Conservation (phyloP, 305 asterid genomes). For the Fraxinus xanthoxyloides region DNA sequence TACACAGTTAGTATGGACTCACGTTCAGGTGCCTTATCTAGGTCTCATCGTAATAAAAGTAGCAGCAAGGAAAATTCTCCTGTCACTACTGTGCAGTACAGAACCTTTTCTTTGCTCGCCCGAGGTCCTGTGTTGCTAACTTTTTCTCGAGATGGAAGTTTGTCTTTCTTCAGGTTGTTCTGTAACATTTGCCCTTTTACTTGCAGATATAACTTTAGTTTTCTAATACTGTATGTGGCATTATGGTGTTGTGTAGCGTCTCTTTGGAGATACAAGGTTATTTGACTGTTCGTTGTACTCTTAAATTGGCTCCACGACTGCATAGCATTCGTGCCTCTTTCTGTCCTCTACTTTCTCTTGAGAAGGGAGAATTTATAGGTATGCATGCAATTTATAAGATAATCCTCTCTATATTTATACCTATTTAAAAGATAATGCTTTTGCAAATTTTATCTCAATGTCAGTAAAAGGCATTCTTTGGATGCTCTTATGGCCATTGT, state of each 20-base stretch:
- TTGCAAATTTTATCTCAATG: too few species aligned
- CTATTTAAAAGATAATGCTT: neutral
- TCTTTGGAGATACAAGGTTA: slow-evolving; percentile 85
- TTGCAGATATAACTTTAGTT: slow-evolving; percentile 8
- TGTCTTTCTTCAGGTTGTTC: slow-evolving; percentile 86
- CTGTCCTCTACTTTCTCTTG: slow-evolving; percentile 97
- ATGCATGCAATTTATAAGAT: slow-evolving; percentile 1
- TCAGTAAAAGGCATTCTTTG: neutral
- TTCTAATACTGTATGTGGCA: slow-evolving; percentile 13
- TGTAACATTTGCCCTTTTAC: neutral
- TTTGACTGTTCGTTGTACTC: slow-evolving; percentile 82
- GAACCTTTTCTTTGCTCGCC: slow-evolving; percentile 85
- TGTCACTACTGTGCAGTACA: slow-evolving; percentile 83
- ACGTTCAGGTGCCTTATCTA: slow-evolving; percentile 65
- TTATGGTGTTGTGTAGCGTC: slow-evolving; percentile 44
- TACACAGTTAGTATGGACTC: slow-evolving; percentile 77
- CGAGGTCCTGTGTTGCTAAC: slow-evolving; percentile 91
- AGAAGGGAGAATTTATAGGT: slow-evolving; percentile 97
- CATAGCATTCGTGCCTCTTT: slow-evolving; percentile 92
- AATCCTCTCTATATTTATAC: neutral
- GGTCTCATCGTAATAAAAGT: slow-evolving; percentile 75
- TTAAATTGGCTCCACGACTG: slow-evolving; percentile 74
- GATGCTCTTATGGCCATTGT: neutral
- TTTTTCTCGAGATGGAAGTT: slow-evolving; percentile 76
- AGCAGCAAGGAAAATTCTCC: slow-evolving; percentile 68